Percentiles rank a stretch among this genome's conserved stretches.
These are phyloP conservation scores for Viola odorata DNA, from an alignment of 345 rosid species.

Conservation along the genomic window DNA sequence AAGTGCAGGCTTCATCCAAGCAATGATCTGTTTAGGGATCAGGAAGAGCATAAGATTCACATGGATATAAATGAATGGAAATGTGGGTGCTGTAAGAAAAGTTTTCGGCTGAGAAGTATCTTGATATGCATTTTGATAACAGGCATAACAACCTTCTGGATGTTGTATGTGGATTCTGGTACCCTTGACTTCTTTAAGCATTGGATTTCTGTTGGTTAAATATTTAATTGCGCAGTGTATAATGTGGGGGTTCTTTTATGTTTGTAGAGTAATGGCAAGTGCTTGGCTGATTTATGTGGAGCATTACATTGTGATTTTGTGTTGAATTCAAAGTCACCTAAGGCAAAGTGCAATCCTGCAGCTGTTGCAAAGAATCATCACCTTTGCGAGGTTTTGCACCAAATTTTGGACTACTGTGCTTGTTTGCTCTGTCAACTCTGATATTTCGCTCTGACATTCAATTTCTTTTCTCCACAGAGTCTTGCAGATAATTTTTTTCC, in stretches of 20 bases:
- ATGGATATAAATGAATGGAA: slow-evolving; percentile 73
- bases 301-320: slow-evolving; percentile 88
- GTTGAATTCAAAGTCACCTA: slow-evolving; percentile 49
- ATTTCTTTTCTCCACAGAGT: slow-evolving; percentile 41
- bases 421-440: slow-evolving; percentile 1
- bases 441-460: slow-evolving; percentile 2
- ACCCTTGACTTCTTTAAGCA: slow-evolving; percentile 18
- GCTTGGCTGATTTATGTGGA: slow-evolving; percentile 94
- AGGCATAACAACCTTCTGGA: slow-evolving; percentile 78
- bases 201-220: neutral
- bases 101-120: slow-evolving; percentile 76
- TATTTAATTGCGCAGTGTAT: neutral
- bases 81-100: slow-evolving; percentile 93
- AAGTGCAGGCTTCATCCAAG: slow-evolving; percentile 77
- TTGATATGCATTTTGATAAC: slow-evolving; percentile 75
- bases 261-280: slow-evolving; percentile 62
- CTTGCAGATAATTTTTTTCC: slow-evolving; percentile 92
- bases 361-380: slow-evolving; percentile 76
- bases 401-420: slow-evolving; percentile 4
- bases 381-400: slow-evolving; percentile 69
- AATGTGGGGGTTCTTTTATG: slow-evolving; percentile 4
- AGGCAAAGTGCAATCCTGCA: slow-evolving; percentile 82
- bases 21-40: slow-evolving; percentile 81
- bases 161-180: slow-evolving; percentile 49
- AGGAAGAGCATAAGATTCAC: slow-evolving; percentile 80